phyloP scores from a whole-genome alignment of 2,329 filamentous ascomycete genomes.

The Alternaria panax region DNA sequence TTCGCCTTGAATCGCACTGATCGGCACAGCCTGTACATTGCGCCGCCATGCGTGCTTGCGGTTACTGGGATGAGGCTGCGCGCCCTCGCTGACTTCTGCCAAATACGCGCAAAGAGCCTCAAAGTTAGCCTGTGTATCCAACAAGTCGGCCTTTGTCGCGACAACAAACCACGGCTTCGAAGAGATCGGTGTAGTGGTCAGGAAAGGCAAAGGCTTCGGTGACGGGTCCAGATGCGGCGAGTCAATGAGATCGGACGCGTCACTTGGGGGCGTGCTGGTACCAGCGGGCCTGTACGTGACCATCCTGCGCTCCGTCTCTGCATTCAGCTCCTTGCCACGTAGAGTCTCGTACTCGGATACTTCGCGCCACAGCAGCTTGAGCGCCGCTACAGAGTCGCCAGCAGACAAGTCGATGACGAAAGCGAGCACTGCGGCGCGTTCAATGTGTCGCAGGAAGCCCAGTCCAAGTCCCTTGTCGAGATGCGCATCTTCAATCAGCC shows the following conservation, averaged over 20 bases:
- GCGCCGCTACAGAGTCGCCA: constrained; percentile 78
- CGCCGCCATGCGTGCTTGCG: constrained; percentile 67
- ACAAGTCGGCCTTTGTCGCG: constrained; percentile 88
- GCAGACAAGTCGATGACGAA: constrained; percentile 89
- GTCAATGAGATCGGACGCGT: constrained; percentile 29
- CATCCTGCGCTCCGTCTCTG: constrained; percentile 69
- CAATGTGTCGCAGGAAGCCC: constrained; percentile 91
- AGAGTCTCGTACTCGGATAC: constrained; percentile 86
- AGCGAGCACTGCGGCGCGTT: constrained; percentile 88
- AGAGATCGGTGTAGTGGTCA: constrained; percentile 75
- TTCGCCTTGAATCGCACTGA: constrained; percentile 88
- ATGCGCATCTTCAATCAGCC: constrained; percentile 90
- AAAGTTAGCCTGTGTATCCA: constrained; percentile 81
- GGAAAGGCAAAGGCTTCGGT: constrained; percentile 53
- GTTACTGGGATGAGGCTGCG: constrained; percentile 75
- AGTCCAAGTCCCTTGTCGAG: constrained; percentile 90
- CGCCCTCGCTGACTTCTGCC: constrained; percentile 67
- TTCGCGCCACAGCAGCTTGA: constrained; percentile 88
- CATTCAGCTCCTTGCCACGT: constrained; percentile 73
- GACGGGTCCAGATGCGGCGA: constrained; percentile 33
- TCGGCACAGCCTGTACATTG: constrained; percentile 72
- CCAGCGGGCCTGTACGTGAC: constrained; percentile 57
- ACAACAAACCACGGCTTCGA: constrained; percentile 97
- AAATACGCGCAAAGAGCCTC: constrained; percentile 73
- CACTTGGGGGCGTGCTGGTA: constrained; percentile 18